A percentile compares a stretch with the other conserved stretches of the same genome.
phyloP scores from a whole-genome alignment of 805 yeast species.

The Torulaspora delbrueckii region DNA sequence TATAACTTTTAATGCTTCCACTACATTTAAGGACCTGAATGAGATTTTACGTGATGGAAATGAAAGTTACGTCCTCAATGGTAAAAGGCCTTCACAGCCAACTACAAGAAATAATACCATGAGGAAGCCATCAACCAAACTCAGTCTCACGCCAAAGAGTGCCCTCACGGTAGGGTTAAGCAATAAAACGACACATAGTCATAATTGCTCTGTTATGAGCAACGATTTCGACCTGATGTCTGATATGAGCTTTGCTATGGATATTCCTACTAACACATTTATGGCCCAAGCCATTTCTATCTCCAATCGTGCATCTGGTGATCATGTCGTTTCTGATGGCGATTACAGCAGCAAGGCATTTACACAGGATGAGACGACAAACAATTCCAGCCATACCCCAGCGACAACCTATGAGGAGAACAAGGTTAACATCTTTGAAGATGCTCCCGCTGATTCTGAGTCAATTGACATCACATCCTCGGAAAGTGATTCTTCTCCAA shows the following conservation, averaged over 20 bases:
- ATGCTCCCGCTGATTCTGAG: conserved; percentile 25
- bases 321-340: conserved; percentile 8
- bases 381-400: conserved; percentile 1
- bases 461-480: conserved; percentile 24
- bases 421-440: conserved; percentile 29
- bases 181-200: conserved; percentile 5
- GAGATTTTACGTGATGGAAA: conserved; percentile 19
- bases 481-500: conserved; percentile 19
- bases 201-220: conserved; percentile 11
- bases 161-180: conserved; percentile 7
- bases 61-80: conserved; percentile 1
- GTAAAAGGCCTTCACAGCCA: not conserved
- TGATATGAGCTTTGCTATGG: conserved; percentile 31
- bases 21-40: conserved; percentile 29
- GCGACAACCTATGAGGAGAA: conserved; percentile 13
- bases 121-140: conserved; percentile 17
- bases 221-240: conserved; percentile 20
- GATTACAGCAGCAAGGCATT: not conserved
- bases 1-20: conserved; percentile 22
- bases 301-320: conserved; percentile 16
- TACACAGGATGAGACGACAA: not conserved
- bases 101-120: conserved; percentile 7
- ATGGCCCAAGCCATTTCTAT: conserved; percentile 33
- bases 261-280: conserved; percentile 26
- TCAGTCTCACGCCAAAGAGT: conserved; percentile 13